These are phyloP conservation scores for Sporothrix phasma DNA, from an alignment of 2,329 filamentous ascomycete genomes.

Conservation along the genomic window DNA sequence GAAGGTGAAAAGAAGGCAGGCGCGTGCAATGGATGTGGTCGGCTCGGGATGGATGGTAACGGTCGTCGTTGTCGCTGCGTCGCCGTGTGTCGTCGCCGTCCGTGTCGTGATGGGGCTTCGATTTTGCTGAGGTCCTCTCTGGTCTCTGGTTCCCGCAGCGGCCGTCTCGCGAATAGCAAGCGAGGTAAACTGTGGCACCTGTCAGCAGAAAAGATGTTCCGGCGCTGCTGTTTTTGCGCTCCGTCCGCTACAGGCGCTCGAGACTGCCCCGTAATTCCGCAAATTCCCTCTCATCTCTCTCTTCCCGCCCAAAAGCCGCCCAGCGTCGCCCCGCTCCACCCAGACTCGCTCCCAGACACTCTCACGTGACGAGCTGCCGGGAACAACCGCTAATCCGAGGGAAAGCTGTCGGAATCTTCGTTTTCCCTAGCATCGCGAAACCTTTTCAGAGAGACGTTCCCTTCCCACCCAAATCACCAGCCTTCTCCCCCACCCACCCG, in stretches of 20 bases:
- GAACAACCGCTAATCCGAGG: constrained; percentile 27
- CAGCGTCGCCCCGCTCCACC: not conserved
- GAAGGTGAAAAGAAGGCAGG: not conserved
- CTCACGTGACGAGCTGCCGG: constrained; percentile 23
- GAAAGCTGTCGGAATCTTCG: constrained; percentile 18
- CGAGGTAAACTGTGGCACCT: constrained; percentile 15
- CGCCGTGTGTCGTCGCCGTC: not conserved
- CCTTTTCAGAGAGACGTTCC: constrained; percentile 10
- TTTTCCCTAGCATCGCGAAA: constrained; percentile 15
- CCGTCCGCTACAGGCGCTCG: not conserved
- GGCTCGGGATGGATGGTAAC: not conserved
- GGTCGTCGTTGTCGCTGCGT: not conserved
- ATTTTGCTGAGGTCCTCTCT: constrained; percentile 7
- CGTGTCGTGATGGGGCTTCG: not conserved
- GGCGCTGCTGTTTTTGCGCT: constrained; percentile 13
- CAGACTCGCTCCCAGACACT: not conserved
- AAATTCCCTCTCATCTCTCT: too few relatives aligned
- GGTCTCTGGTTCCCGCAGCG: constrained; percentile 1
- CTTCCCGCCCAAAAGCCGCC: not conserved
- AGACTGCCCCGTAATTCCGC: not conserved
- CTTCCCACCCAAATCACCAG: not conserved
- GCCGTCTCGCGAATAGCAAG: constrained; percentile 16
- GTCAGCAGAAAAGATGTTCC: constrained; percentile 18
- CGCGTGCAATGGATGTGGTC: not conserved
- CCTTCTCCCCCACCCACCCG: constrained; percentile 5